A percentile compares a stretch with the other conserved stretches of the same genome.
phyloP scores from a whole-genome alignment of 305 asterid species.

The Fraxinus nigra region DNA sequence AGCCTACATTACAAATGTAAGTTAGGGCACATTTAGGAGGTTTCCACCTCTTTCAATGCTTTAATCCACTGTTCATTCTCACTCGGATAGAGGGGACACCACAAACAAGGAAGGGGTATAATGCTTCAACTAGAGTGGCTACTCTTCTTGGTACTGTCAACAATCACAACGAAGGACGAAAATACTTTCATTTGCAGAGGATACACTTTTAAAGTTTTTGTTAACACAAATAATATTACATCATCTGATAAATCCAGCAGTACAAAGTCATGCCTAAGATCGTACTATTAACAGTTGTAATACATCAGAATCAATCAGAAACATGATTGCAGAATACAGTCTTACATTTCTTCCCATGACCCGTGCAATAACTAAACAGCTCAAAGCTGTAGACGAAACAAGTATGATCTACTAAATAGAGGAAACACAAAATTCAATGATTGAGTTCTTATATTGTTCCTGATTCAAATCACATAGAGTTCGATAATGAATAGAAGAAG shows the following conservation, averaged over 20 bases:
- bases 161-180: neutral
- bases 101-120: neutral
- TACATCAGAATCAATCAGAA: neutral
- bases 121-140: neutral
- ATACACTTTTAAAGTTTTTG: neutral
- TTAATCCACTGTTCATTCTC: neutral
- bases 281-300: neutral
- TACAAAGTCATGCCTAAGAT: neutral
- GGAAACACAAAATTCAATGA: neutral
- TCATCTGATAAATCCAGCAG: neutral
- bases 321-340: neutral
- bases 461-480: neutral
- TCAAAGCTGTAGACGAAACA: neutral
- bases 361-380: neutral
- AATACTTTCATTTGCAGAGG: neutral
- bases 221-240: neutral
- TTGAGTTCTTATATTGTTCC: neutral
- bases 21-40: neutral
- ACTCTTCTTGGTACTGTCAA: neutral
- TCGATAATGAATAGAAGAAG: neutral
- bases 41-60: neutral
- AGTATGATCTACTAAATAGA: neutral
- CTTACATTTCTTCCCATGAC: neutral
- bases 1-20: conserved; percentile 37
- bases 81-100: neutral